A percentile compares a stretch with the other conserved stretches of the same genome.
Evolutionary conservation across 2,329 filamentous ascomycete species (phyloP).

Genomic region (Dothideomycetidae sp.): DNA sequence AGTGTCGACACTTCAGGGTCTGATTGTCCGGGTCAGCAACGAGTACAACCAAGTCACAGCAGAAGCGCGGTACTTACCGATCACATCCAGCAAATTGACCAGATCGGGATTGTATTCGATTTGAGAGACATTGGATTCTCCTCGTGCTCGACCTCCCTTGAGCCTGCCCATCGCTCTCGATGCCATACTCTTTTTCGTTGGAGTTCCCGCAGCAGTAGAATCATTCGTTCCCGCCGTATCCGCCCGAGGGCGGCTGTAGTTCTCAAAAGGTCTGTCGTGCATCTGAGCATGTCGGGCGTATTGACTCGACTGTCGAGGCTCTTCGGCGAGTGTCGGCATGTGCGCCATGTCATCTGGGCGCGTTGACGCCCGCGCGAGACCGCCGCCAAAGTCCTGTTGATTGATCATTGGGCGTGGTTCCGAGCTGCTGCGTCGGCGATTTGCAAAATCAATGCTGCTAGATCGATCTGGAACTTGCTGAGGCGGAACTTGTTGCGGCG

Average conservation of each 20-base stretch:
- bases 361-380: not conserved
- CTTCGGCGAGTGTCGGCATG: constrained; percentile 5
- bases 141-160: constrained; percentile 2
- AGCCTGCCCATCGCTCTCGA: constrained; percentile 7
- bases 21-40: constrained; percentile 27
- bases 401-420: constrained; percentile 3
- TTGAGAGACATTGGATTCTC: constrained; percentile 1
- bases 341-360: not conserved
- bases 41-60: not conserved
- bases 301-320: not conserved
- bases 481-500: not conserved
- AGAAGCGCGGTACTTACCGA: constrained; percentile 37
- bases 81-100: constrained; percentile 53
- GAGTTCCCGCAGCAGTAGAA: not conserved
- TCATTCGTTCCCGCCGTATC: not conserved
- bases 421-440: constrained; percentile 4
- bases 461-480: not conserved
- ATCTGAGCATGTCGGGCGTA: not conserved
- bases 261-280: no score
- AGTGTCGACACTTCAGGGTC: constrained; percentile 74
- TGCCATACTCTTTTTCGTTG: not conserved
- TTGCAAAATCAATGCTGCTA: constrained; percentile 4
- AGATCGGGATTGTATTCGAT: constrained; percentile 46
- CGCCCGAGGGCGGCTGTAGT: no score
- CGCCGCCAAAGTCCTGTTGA: not conserved